Evolutionary conservation across 164 flowering plant genomes (phyloP).

Genomic region (Vitis riparia): DNA sequence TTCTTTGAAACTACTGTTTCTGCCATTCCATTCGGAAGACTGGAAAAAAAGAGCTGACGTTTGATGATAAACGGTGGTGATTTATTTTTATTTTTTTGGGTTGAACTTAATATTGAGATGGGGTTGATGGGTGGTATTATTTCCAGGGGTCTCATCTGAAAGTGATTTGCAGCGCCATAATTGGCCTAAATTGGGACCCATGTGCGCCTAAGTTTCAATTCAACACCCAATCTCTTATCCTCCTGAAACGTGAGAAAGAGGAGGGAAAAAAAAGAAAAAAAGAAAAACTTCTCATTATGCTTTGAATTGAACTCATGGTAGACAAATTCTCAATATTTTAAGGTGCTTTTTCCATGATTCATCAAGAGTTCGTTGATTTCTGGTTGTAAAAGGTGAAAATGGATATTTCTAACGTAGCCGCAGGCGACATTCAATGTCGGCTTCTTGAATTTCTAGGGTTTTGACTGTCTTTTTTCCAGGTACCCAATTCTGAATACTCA

Average conservation of each 20-base stretch:
- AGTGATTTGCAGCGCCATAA: background rate
- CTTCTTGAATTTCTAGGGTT: conserved; percentile 12
- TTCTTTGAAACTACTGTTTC: too few relatives aligned
- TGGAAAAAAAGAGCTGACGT: too few relatives aligned
- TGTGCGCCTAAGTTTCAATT: conserved; percentile 10
- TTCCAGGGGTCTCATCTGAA: conserved; percentile 1
- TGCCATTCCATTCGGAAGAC: too few relatives aligned
- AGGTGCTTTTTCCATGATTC: background rate
- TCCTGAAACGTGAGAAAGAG: too few relatives aligned
- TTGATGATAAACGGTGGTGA: too few relatives aligned
- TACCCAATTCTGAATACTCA: conserved; percentile 9
- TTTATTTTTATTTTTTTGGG: too few relatives aligned
- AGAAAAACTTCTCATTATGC: background rate
- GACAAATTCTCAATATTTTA: background rate
- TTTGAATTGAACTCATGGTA: conserved; percentile 8
- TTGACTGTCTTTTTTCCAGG: conserved; percentile 25
- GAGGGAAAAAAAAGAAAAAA: background rate
- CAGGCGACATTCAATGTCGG: conserved; percentile 10
- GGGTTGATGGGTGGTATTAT: too few relatives aligned
- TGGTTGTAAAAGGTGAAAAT: conserved; percentile 4
- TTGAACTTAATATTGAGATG: too few relatives aligned
- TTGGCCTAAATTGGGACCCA: conserved; percentile 24
- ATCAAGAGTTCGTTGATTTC: background rate
- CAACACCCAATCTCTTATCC: background rate
- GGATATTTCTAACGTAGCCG: conserved; percentile 4